Percentiles rank a stretch among this genome's conserved stretches.
Evolutionary conservation across 2,329 filamentous ascomycete species (phyloP).

Genomic region (Triangularia verruculosa): DNA sequence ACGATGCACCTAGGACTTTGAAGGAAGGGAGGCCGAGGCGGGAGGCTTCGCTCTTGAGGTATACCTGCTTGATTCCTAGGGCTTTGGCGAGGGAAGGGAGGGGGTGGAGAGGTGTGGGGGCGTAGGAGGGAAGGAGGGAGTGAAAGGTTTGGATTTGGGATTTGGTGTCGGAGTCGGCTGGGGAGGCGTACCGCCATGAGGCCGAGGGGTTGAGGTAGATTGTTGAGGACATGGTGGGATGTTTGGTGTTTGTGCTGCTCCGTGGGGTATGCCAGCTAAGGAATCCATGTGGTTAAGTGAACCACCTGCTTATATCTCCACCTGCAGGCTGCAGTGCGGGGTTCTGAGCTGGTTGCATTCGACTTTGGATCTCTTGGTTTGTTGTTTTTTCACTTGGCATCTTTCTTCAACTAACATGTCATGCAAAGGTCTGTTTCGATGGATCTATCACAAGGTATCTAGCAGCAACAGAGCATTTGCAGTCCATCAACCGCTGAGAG

Average conservation of each 20-base stretch:
- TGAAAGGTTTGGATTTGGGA: constrained; percentile 47
- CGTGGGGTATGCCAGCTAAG: no score
- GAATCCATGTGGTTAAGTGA: no score
- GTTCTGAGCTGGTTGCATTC: no score
- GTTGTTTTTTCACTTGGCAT: no score
- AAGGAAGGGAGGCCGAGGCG: constrained; percentile 70
- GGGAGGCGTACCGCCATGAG: background rate
- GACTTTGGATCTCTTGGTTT: no score
- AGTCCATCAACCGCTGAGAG: background rate
- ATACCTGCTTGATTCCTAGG: constrained; percentile 55
- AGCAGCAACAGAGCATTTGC: background rate
- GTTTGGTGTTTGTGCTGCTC: background rate
- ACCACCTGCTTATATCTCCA: no score
- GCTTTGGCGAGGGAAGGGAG: constrained; percentile 55
- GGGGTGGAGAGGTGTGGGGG: constrained; percentile 49
- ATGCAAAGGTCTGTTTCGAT: no score
- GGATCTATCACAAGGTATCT: no score
- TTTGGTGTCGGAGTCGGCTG: background rate
- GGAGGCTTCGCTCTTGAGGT: constrained; percentile 68
- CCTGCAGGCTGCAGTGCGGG: no score
- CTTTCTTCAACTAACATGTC: no score
- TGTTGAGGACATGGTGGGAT: background rate
- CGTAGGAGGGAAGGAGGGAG: constrained; percentile 53
- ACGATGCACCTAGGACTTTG: constrained; percentile 78
- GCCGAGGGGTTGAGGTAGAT: background rate